phyloP scores from a whole-genome alignment of 2,329 filamentous ascomycete genomes.

The Trichoderma oligosporum region DNA sequence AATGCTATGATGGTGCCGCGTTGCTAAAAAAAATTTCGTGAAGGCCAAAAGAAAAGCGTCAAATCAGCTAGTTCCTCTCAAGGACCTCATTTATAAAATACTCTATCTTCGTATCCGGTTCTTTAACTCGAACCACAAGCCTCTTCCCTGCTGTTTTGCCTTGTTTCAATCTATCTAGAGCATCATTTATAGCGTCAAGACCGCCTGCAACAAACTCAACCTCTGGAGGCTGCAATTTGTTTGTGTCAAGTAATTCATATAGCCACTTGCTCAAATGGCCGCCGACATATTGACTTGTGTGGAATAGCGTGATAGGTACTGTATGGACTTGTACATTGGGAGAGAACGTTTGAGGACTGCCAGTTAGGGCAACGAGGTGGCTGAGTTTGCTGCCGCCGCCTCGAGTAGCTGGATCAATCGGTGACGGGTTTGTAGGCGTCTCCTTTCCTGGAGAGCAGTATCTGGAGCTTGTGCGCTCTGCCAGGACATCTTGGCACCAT shows the following conservation, averaged over 20 bases:
- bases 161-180: constrained; percentile 1
- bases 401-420: not conserved
- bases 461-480: constrained; percentile 15
- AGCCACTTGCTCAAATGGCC: constrained; percentile 16
- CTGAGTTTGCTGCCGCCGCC: constrained; percentile 17
- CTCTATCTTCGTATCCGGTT: not conserved
- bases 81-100: not conserved
- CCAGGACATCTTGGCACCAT: constrained; percentile 17
- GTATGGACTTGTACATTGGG: constrained; percentile 15
- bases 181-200: constrained; percentile 8
- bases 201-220: constrained; percentile 3
- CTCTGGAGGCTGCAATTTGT: not conserved
- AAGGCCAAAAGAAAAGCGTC: not conserved
- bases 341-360: not conserved
- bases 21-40: not conserved
- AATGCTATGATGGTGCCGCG: too few relatives aligned
- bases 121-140: constrained; percentile 11
- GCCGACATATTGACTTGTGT: constrained; percentile 10
- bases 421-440: constrained; percentile 10
- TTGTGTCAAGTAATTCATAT: constrained; percentile 8
- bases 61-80: not conserved
- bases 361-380: constrained; percentile 10
- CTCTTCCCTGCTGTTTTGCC: constrained; percentile 9
- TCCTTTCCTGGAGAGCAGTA: constrained; percentile 11
- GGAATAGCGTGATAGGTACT: constrained; percentile 11